Conservation (phyloP, 2,329 filamentous ascomycete species). For the Aspergillus uvarum region DNA sequence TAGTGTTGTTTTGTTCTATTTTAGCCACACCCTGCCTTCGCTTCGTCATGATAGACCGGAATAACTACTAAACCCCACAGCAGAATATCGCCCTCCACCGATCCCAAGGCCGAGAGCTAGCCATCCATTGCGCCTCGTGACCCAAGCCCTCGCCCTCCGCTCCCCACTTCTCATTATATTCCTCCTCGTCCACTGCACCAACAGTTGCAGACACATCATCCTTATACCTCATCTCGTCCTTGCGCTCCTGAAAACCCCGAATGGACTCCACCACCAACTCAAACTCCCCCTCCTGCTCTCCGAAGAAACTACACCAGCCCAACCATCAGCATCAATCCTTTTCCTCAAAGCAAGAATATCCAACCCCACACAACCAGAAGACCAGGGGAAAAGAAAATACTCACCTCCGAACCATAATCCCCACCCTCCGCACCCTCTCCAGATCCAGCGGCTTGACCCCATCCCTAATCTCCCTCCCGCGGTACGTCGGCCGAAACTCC, state of each 20-base stretch:
- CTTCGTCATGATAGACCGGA: too few species aligned
- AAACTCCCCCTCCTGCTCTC: slow-evolving; percentile 69
- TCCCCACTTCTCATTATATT: background rate
- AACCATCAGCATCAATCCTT: slow-evolving; percentile 12
- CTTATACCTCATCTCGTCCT: background rate
- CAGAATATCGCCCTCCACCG: background rate
- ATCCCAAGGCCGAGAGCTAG: background rate
- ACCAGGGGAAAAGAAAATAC: slow-evolving; percentile 14
- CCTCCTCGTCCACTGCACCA: background rate
- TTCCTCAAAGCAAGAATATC: background rate
- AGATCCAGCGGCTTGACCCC: slow-evolving; percentile 62
- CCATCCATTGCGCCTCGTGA: background rate
- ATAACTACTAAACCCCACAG: background rate
- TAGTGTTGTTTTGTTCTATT: too few species aligned
- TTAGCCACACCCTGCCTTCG: too few species aligned
- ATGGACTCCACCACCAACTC: slow-evolving; percentile 57
- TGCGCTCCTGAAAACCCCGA: slow-evolving; percentile 41
- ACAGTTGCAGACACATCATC: background rate
- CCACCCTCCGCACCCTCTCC: slow-evolving; percentile 63
- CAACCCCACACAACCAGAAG: too few species aligned
- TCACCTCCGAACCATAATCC: slow-evolving; percentile 80
- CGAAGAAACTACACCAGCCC: slow-evolving; percentile 66
- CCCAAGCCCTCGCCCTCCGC: background rate
- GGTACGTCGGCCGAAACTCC: slow-evolving; percentile 69
- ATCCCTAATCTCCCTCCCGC: slow-evolving; percentile 65